Evolutionary conservation across 2,329 filamentous ascomycete genomes (phyloP), one percentile per base, ranked within the genome.

Genomic region (Apiospora saccharicola): DNA sequence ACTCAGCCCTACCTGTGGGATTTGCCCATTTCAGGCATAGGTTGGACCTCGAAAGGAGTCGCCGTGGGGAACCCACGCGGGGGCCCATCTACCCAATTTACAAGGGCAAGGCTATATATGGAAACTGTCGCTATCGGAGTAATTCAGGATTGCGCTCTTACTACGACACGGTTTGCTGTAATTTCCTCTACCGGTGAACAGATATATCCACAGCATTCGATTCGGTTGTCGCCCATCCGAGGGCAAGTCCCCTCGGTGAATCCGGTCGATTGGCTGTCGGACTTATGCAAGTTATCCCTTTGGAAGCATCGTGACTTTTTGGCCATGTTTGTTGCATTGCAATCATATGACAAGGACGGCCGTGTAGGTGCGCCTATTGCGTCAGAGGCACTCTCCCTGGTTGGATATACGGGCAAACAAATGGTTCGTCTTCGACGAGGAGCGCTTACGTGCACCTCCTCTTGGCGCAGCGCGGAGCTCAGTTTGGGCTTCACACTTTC

Each of bases 1-100:
- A n/a, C 10, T 64, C 57, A 64, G 57, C 57, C 57, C 57, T 64
- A 64, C 57, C 57, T 41, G 57, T 64, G 57, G 57, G 19, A 64
- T 64, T 41, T 64, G 19, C 57, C 57, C 57, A n/a, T 34, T 64
- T 64, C n/a, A 64, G 22, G 57, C 34, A 64, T 64, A 41, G 10
- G 34, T 41, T 41, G 16, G 19, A 22, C 5, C 57, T 10, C 41
- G 34, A 64, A 64, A n/a, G 34, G 34, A n/a, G 41, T n/a, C 3
- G 10, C 22, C 57, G 34, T 64, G 57, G 57, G 57, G 30, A 3
- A 41, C 57, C 6, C 57, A 22, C 19, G 57, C 57, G 34, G 22
- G 57, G 34, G 22, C 24, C 41, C 8, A 64, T 41, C 10, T 41
- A 13, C 30, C 8, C 8, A 61, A 64, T 41, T 3, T 41, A 37